phyloP scores from a whole-genome alignment of 2,329 filamentous ascomycete species.

The Colletotrichum sp. region DNA sequence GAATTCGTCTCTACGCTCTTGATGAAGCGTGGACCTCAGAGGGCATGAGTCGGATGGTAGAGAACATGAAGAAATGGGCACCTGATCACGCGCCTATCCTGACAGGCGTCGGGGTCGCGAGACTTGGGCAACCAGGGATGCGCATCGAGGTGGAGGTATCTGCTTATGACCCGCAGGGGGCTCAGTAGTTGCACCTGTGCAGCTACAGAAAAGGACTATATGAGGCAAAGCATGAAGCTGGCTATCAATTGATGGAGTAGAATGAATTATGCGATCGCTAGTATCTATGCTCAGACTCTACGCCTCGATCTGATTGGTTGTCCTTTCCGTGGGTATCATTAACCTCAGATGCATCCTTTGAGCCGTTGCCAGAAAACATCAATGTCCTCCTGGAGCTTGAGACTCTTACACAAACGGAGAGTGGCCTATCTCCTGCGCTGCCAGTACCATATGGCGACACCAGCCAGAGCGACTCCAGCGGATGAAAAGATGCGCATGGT shows the following conservation, averaged over 20 bases:
- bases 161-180: constrained; percentile 24
- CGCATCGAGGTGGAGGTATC: constrained; percentile 51
- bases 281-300: not conserved
- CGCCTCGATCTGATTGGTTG: not conserved
- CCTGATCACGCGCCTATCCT: constrained; percentile 47
- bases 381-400: not conserved
- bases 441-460: constrained; percentile 6
- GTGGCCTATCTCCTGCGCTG: not conserved
- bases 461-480: not conserved
- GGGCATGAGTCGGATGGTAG: constrained; percentile 30
- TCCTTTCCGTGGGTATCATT: not conserved
- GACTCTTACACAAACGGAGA: not conserved
- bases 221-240: accelerated
- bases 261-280: not conserved
- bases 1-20: constrained; percentile 39
- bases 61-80: constrained; percentile 44
- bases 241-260: not conserved
- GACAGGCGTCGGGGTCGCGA: constrained; percentile 44
- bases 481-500: constrained; percentile 3
- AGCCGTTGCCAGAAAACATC: not conserved
- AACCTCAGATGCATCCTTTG: not conserved
- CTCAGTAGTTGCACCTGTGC: not conserved
- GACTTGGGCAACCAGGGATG: constrained; percentile 45
- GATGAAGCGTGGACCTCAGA: constrained; percentile 28
- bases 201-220: not conserved